Conservation (phyloP, 345 rosid genomes). For the Luvunga scandens region DNA sequence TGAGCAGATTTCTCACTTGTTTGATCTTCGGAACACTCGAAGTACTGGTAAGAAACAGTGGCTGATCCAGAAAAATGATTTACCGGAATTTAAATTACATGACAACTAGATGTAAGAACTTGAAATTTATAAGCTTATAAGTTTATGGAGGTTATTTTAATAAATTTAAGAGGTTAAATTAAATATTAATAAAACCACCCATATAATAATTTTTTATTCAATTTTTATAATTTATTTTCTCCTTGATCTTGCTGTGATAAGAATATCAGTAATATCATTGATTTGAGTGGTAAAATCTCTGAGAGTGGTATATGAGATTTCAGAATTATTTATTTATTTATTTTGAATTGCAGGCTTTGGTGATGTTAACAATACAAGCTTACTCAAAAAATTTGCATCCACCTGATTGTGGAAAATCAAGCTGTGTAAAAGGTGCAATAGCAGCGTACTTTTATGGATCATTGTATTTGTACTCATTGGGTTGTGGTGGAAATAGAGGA, state of each 20-base stretch:
- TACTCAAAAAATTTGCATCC: constrained; percentile 37
- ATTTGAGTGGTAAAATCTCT: too few species aligned
- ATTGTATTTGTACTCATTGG: constrained; percentile 37
- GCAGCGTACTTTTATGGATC: constrained; percentile 37
- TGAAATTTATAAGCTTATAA: too few species aligned
- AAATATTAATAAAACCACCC: too few species aligned
- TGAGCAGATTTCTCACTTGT: constrained; percentile 34
- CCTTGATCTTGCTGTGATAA: too few species aligned
- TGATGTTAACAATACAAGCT: constrained; percentile 54
- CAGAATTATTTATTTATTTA: not conserved
- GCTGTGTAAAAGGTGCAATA: constrained; percentile 34
- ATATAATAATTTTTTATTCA: too few species aligned
- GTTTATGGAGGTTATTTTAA: too few species aligned
- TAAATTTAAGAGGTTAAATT: too few species aligned
- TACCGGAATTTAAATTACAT: too few species aligned
- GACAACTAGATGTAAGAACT: too few species aligned
- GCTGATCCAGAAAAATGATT: too few species aligned
- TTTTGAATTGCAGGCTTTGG: constrained; percentile 30
- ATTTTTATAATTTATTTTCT: too few species aligned
- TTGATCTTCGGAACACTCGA: constrained; percentile 39
- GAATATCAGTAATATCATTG: too few species aligned
- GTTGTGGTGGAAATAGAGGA: constrained; percentile 42
- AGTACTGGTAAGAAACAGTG: constrained; percentile 26
- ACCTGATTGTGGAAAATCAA: constrained; percentile 23
- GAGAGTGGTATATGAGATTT: not conserved